Evolutionary conservation across 2,329 filamentous ascomycete species (phyloP), one percentile per base, ranked within the genome.

Genomic region (Paracorniculantispora psalliotae): DNA sequence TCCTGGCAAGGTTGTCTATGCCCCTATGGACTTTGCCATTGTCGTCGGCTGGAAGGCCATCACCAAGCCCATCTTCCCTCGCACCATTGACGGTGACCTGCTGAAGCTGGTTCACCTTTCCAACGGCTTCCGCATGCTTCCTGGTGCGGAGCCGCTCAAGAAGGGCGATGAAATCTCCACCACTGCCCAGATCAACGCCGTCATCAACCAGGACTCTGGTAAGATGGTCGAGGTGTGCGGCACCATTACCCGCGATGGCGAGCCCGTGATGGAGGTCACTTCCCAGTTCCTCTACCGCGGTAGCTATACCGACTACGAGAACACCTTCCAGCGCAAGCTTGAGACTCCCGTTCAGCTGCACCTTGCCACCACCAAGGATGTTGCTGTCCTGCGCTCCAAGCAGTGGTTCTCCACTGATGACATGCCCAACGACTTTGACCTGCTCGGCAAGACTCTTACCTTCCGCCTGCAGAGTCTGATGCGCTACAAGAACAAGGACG

Each of bases 201-300:
- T 99, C 68, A 89, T 99, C 79, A 99, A 97, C 78, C 92, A 99
- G 74, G 92, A 96, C 15, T 92, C 94, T 61, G 94, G 94, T 50
- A 99, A 99, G 82, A 97, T 99, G 92, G 96, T 99, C 19, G 96
- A 99, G 76, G 93, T 99, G n/a, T 97, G 92, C 69, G 94, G 94
- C 63, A 99, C 94, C 6, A 96, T 99, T 68, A 88, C 84, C 57
- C 89, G 94, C 46, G 86, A 92, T 57, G 89, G 89, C 26, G 75
- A 90, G 72, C 82, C 92, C 6, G 91, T 99, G 63, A 99, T 99
- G 94, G 92, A 99, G 72, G 94, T 99, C 28, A 97, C 92, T 13
- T 97, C 92, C 63, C 94, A 99, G 74, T 99, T 99, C 83, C 75
- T 99, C 68, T 99, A 99, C 81, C 89, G 96, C 52, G 94, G 94